Conservation (phyloP, 2,329 filamentous ascomycete genomes). For the Colletotrichum sp. region DNA sequence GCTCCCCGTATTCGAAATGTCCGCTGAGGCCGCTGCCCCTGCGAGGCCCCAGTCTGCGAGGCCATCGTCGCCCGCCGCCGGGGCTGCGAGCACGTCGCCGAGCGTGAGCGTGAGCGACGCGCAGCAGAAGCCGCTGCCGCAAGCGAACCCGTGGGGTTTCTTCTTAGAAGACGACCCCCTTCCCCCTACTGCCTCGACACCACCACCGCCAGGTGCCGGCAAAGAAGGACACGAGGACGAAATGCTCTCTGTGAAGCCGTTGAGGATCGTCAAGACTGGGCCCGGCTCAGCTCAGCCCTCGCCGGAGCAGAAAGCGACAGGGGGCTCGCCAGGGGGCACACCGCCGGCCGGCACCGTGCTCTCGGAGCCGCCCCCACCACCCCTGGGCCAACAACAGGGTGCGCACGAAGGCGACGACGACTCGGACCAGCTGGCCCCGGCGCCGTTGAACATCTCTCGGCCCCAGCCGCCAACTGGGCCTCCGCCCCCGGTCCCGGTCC, state of each 20-base stretch:
- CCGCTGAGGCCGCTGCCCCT: background rate
- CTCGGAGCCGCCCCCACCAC: background rate
- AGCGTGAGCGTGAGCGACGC: background rate
- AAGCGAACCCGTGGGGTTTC: constrained; percentile 24
- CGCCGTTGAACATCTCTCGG: background rate
- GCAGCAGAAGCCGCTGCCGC: background rate
- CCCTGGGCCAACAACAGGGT: background rate
- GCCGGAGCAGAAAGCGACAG: background rate
- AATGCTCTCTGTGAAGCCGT: constrained; percentile 4
- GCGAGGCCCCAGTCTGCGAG: background rate
- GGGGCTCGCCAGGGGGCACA: background rate
- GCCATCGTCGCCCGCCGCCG: background rate
- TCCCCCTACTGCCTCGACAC: background rate
- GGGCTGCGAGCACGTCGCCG: background rate
- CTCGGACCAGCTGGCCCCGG: background rate
- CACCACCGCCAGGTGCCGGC: background rate
- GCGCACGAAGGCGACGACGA: background rate
- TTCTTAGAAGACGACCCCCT: constrained; percentile 11
- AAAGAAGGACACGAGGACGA: background rate
- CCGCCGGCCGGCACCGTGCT: background rate
- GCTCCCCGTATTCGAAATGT: constrained; percentile 2
- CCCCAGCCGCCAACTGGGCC: background rate
- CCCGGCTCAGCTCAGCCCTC: background rate
- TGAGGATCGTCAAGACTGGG: constrained; percentile 18
- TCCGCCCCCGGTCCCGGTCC: background rate